Base-by-base conservation (phyloP, 202 grass and related monocot genomes). In the Zoysia matrella region DNA sequence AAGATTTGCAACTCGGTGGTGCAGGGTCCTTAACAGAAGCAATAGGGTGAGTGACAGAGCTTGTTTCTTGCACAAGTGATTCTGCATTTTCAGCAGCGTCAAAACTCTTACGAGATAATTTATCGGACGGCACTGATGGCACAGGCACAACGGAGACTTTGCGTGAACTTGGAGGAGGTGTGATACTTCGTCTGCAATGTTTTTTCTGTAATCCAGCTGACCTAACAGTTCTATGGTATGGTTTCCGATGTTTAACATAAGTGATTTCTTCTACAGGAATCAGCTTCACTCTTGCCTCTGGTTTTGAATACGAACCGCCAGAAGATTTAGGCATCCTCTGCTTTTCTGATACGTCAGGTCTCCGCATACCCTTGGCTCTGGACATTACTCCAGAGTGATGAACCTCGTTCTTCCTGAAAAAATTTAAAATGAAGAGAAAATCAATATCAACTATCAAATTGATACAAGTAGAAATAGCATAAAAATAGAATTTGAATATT, bases 261-360 rank as follows among this genome's bases (percentile, higher is more conserved):
- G 81, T 82, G 41, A 94, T 73, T 39, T 91, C 92, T 87, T 86
- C 85, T 53, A 36, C 43, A 9, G 90, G 80, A 76, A 97, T 94
- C 15, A 85, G 18, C 45, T 94, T 92, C 16, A 92, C 71, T 85
- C 87, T 92, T 65, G 80, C 81, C 57, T 74, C 77, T 8, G 83
- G 83, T 65, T 86, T 92, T 74, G 71, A 80, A 83, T 85, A 86
- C 74, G 71, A 86, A 68, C 83, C 66, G 0, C 73, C 67, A 57
- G 75, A 76, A 67, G 47, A 74, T 78, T 67, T 88, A 47, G 68
- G 39, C 11, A 43, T 53, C 68, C 45, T 79, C 41, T 41, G 18
- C 60, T 75, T 81, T 76, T 76, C 11, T 61, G 62, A 73, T 77
- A 52, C 79, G 11, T 77, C 8, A 60, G 44, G n/a, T 51, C 11